Percentiles rank a stretch among this genome's conserved stretches.
Conservation (phyloP, 352 stramenopile genomes). For the Lagenidium giganteum region DNA sequence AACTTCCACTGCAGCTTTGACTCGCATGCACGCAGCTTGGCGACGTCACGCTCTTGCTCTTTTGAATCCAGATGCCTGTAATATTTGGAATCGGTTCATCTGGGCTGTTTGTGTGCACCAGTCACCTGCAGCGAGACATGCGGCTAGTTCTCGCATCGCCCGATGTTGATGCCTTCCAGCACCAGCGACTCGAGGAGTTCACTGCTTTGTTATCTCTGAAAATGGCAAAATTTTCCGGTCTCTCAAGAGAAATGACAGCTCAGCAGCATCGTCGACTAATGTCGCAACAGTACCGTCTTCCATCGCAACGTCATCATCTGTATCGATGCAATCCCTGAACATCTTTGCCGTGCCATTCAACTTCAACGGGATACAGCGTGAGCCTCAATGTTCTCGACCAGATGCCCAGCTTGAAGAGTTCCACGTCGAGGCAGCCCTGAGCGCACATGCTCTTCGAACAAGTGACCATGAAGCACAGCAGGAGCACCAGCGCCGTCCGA, state of each 20-base stretch:
- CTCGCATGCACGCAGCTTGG: no score
- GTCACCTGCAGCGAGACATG: background rate
- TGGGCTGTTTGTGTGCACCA: conserved; percentile 1
- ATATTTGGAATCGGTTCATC: background rate
- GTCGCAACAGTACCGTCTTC: no score
- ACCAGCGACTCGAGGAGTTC: background rate
- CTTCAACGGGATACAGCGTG: background rate
- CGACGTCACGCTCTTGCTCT: no score
- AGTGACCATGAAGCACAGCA: background rate
- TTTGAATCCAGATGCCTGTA: conserved; percentile 1
- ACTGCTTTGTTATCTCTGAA: background rate
- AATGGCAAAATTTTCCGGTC: background rate
- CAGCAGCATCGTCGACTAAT: background rate
- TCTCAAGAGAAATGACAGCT: no score
- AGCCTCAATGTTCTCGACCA: background rate
- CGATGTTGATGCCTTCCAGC: background rate
- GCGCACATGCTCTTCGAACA: conserved; percentile 6
- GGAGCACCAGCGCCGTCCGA: background rate
- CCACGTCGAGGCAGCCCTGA: conserved; percentile 2
- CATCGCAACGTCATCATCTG: background rate
- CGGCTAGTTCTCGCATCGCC: conserved; percentile 1
- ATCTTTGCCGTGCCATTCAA: background rate
- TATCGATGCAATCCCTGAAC: background rate
- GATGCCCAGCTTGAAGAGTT: background rate
- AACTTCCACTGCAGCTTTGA: no score